A percentile compares a stretch with the other conserved stretches of the same genome.
phyloP scores from a whole-genome alignment of 2,329 filamentous ascomycete species.

The Verticillium nonalfalfae region DNA sequence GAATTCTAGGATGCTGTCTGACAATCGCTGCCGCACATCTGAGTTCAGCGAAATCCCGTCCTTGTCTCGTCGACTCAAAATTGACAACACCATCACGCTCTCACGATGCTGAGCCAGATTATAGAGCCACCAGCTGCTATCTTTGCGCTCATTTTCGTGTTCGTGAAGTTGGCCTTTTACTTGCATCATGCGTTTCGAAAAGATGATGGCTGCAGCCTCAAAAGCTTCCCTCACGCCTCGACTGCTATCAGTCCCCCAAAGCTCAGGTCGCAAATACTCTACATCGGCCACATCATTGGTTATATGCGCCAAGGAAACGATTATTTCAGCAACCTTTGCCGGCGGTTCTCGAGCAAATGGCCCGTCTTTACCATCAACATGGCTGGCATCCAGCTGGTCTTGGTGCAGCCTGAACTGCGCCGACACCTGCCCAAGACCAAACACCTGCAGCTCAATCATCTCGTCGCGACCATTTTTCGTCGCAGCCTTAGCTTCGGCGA shows the following conservation, averaged over 20 bases:
- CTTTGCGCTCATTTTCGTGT: not conserved
- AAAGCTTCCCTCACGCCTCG: not conserved
- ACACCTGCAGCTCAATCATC: not conserved
- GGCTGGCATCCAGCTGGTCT: not conserved
- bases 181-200: not conserved
- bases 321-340: constrained; percentile 5
- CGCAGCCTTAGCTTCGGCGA: constrained; percentile 6
- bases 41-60: too few relatives aligned
- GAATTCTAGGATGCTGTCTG: not conserved
- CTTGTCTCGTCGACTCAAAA: too few relatives aligned
- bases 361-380: constrained; percentile 5
- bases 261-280: not conserved
- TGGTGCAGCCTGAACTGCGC: constrained; percentile 1
- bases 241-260: not conserved
- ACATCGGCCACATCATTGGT: constrained; percentile 1
- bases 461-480: constrained; percentile 5
- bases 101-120: not conserved
- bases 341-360: not conserved
- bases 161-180: not conserved
- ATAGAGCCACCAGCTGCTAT: not conserved
- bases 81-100: too few relatives aligned
- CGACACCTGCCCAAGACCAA: constrained; percentile 3
- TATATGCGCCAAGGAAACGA: constrained; percentile 2
- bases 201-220: not conserved
- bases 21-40: too few relatives aligned